These are phyloP conservation scores for Batrachochytrium dendrobatidis DNA, from an alignment of 371 early-diverging fungal genomes.

Conservation along the genomic window DNA sequence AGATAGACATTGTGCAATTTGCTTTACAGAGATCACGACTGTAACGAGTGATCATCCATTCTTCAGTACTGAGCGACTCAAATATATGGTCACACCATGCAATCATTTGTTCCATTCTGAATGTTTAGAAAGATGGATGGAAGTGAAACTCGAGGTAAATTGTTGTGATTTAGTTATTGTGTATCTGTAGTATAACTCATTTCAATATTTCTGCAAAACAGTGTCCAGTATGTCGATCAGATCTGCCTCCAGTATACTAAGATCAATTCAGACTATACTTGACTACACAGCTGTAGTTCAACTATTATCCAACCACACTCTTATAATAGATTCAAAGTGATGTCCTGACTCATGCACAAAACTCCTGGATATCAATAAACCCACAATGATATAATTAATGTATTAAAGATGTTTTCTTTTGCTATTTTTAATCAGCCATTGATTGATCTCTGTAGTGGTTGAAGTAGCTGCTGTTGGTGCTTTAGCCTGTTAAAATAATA, in stretches of 20 bases:
- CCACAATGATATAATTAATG: too few relatives aligned
- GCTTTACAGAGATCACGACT: slow-evolving; percentile 33
- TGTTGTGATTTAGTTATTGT: not conserved
- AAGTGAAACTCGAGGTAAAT: slow-evolving; percentile 60
- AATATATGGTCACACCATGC: slow-evolving; percentile 79
- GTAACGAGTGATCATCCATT: slow-evolving; percentile 15
- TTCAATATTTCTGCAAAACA: not conserved
- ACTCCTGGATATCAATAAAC: not conserved
- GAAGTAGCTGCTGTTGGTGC: slow-evolving; percentile 1
- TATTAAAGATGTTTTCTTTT: slow-evolving; percentile 25
- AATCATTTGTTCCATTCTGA: slow-evolving; percentile 73
- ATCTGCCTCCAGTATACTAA: not conserved
- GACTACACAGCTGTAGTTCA: not conserved
- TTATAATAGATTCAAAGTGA: not conserved
- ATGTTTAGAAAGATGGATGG: slow-evolving; percentile 74
- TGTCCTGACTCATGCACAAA: too few relatives aligned
- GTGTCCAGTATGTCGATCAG: not conserved
- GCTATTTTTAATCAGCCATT: slow-evolving; percentile 22
- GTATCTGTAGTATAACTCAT: not conserved
- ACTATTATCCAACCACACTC: not conserved
- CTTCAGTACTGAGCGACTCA: slow-evolving; percentile 15
- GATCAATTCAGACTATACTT: not conserved
- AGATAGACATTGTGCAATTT: slow-evolving; percentile 60
- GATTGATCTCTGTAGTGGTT: slow-evolving; percentile 24
- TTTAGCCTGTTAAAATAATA: not conserved